Percentiles rank a stretch among this genome's conserved stretches.
These are phyloP conservation scores for Mycosarcoma maydis DNA, from an alignment of 1,284 basidiomycete genomes.

Conservation along the genomic window DNA sequence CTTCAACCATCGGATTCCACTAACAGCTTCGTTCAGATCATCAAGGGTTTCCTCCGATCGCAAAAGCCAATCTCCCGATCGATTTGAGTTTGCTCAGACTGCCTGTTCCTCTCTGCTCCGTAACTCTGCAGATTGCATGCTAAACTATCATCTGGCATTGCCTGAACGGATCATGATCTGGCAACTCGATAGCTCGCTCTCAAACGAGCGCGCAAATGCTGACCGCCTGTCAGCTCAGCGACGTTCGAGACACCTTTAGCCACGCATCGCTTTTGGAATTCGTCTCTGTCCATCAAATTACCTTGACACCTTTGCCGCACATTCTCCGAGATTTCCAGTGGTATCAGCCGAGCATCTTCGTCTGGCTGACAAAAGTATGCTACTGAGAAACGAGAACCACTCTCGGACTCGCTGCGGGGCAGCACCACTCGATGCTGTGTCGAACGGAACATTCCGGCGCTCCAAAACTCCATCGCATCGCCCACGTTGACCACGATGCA, in stretches of 20 bases:
- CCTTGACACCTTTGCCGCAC: slow-evolving; percentile 12
- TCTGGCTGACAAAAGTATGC: slow-evolving; percentile 61
- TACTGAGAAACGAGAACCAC: slow-evolving; percentile 50
- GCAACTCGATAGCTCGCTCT: slow-evolving; percentile 15
- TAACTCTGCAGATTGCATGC: too few relatives aligned
- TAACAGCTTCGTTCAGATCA: too few relatives aligned
- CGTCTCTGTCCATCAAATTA: slow-evolving; percentile 21
- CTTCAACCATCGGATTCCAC: too few relatives aligned
- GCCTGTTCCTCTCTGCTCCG: too few relatives aligned
- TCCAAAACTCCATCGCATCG: slow-evolving; percentile 73
- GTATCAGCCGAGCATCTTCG: slow-evolving; percentile 38
- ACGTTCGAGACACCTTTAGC: slow-evolving; percentile 39
- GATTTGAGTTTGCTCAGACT: too few relatives aligned
- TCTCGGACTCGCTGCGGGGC: slow-evolving; percentile 39
- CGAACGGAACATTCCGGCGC: slow-evolving; percentile 47
- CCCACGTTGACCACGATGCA: slow-evolving; percentile 86
- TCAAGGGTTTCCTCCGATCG: too few relatives aligned
- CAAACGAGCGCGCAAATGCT: slow-evolving; percentile 45
- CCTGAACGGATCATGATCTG: neutral
- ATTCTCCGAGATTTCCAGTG: slow-evolving; percentile 15
- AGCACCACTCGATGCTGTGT: slow-evolving; percentile 56
- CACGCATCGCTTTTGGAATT: slow-evolving; percentile 24
- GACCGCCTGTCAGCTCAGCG: slow-evolving; percentile 39
- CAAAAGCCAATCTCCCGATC: too few relatives aligned
- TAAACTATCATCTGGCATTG: too few relatives aligned